These are phyloP conservation scores for Gleditsia sinensis DNA, from an alignment of 306 rosid species.

Conservation along the genomic window DNA sequence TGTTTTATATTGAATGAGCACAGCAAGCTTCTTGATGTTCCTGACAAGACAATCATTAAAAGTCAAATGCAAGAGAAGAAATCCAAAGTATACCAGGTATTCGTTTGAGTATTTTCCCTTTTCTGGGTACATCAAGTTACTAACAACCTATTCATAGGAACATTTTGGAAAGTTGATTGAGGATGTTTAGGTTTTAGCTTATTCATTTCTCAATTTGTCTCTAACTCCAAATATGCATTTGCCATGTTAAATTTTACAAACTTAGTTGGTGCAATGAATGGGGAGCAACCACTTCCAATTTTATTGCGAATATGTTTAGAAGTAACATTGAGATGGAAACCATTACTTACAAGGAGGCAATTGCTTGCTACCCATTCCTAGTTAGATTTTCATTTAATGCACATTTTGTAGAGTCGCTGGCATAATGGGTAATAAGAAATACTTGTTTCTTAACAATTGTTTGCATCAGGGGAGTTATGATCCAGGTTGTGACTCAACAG, in stretches of 20 bases:
- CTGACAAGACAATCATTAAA: slow-evolving; percentile 31
- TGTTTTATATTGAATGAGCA: not conserved
- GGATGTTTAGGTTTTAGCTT: not conserved
- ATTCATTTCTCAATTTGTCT: slow-evolving; percentile 22
- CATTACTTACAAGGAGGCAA: not conserved
- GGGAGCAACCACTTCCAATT: slow-evolving; percentile 7
- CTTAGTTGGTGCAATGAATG: not conserved
- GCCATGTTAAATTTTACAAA: slow-evolving; percentile 12
- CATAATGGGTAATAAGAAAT: not conserved
- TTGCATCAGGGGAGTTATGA: slow-evolving; percentile 44
- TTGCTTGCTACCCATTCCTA: slow-evolving; percentile 21
- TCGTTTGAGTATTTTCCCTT: slow-evolving; percentile 1
- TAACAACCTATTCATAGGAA: not conserved
- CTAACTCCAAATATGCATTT: slow-evolving; percentile 17
- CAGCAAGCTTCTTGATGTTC: slow-evolving; percentile 9
- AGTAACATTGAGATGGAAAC: slow-evolving; percentile 9
- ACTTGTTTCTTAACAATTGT: slow-evolving; percentile 10
- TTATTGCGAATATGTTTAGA: slow-evolving; percentile 6
- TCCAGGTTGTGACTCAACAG: slow-evolving; percentile 8
- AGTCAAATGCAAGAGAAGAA: slow-evolving; percentile 38
- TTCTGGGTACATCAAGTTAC: slow-evolving; percentile 8
- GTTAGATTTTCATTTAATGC: slow-evolving; percentile 5
- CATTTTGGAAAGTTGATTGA: not conserved
- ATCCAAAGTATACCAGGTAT: slow-evolving; percentile 39
- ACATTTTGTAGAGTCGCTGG: slow-evolving; percentile 2